These are phyloP conservation scores for Fusarium staphyleae DNA, from an alignment of 2,329 filamentous ascomycete genomes.

Conservation along the genomic window DNA sequence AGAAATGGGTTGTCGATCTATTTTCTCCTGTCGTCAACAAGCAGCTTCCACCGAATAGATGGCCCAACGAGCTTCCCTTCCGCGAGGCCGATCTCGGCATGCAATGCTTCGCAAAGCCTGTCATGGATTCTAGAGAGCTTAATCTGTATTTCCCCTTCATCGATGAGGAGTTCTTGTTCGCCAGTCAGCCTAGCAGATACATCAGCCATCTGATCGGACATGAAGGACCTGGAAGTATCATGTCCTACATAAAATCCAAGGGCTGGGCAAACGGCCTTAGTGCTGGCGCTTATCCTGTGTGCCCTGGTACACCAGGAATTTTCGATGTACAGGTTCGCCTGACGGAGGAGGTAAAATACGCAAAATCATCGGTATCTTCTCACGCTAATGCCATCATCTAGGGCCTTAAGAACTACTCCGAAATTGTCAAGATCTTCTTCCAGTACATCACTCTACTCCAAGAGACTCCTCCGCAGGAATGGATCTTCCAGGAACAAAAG, in stretches of 20 bases:
- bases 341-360: conserved; percentile 73
- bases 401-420: conserved; percentile 79
- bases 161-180: conserved; percentile 81
- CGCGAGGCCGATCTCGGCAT: conserved; percentile 61
- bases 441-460: conserved; percentile 89
- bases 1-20: conserved; percentile 83
- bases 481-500: conserved; percentile 94
- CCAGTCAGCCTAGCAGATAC: conserved; percentile 84
- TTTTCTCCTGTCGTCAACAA: conserved; percentile 86
- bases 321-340: conserved; percentile 82
- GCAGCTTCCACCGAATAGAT: conserved; percentile 68
- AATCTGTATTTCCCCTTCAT: conserved; percentile 85
- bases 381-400: conserved; percentile 38
- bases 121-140: conserved; percentile 84
- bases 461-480: conserved; percentile 81
- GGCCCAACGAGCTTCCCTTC: conserved; percentile 60
- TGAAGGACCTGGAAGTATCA: conserved; percentile 89
- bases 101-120: conserved; percentile 87
- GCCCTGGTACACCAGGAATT: conserved; percentile 76
- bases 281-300: conserved; percentile 77
- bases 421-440: conserved; percentile 84
- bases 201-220: conserved; percentile 90
- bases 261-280: conserved; percentile 88
- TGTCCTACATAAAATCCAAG: conserved; percentile 87
- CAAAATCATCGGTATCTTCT: neutral